Conservation (phyloP, 73 alveolate species). For the Paramecium tetraurelia region DNA sequence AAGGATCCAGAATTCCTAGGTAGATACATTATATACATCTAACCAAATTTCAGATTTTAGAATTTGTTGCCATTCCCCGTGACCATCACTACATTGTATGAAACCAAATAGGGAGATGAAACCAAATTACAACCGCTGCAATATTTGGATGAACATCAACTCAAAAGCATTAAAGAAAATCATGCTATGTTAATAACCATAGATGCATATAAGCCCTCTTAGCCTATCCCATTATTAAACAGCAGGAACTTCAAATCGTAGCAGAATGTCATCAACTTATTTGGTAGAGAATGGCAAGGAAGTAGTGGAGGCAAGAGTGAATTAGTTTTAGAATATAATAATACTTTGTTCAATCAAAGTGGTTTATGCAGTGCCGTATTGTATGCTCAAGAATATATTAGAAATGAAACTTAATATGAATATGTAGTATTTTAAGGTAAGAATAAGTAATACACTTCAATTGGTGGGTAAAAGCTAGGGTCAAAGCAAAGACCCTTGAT, state of each 20-base stretch:
- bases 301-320: constrained; percentile 3
- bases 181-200: background rate
- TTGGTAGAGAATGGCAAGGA: constrained; percentile 12
- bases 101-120: background rate
- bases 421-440: background rate
- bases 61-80: constrained; percentile 11
- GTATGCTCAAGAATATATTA: background rate
- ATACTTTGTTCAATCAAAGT: background rate
- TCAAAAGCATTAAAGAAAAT: background rate
- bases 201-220: background rate
- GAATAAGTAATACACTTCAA: background rate
- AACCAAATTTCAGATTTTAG: background rate
- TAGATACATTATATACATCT: background rate
- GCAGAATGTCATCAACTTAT: background rate
- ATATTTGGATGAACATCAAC: background rate
- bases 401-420: constrained; percentile 16
- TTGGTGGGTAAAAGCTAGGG: background rate
- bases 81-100: background rate
- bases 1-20: constrained; percentile 4
- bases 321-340: background rate
- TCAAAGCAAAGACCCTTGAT: background rate
- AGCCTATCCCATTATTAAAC: background rate
- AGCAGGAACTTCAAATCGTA: background rate
- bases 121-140: background rate
- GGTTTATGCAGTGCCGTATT: constrained; percentile 3